phyloP scores from a whole-genome alignment of 2,329 filamentous ascomycete genomes.

The Curvularia eragrostidis region DNA sequence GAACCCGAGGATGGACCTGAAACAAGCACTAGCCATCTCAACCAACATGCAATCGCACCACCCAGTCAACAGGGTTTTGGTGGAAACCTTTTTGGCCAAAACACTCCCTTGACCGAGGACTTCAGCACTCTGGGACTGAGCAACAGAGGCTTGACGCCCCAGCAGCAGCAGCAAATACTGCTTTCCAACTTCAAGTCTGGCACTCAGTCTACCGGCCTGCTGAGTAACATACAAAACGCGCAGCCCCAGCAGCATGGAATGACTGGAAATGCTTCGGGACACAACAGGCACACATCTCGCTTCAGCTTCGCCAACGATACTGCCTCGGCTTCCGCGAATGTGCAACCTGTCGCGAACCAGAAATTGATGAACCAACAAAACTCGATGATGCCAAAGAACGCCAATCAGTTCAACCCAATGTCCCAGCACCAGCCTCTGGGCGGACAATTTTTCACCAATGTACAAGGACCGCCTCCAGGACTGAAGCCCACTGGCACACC shows the following conservation, averaged over 20 bases:
- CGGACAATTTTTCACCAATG: slow-evolving; percentile 79
- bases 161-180: slow-evolving; percentile 73
- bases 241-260: slow-evolving; percentile 56
- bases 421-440: slow-evolving; percentile 61
- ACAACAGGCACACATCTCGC: slow-evolving; percentile 82
- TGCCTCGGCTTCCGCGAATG: slow-evolving; percentile 64
- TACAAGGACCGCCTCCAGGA: slow-evolving; percentile 92
- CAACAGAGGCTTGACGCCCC: slow-evolving; percentile 77
- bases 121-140: slow-evolving; percentile 58
- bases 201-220: slow-evolving; percentile 61
- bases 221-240: slow-evolving; percentile 55
- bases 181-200: slow-evolving; percentile 66
- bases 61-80: slow-evolving; percentile 72
- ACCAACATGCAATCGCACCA: slow-evolving; percentile 73
- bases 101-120: slow-evolving; percentile 45
- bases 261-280: slow-evolving; percentile 67
- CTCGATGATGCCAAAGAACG: slow-evolving; percentile 75
- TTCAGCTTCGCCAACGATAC: slow-evolving; percentile 86
- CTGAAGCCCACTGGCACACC: slow-evolving; percentile 95
- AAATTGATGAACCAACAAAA: slow-evolving; percentile 84
- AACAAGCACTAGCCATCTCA: slow-evolving; percentile 63
- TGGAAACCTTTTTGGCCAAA: slow-evolving; percentile 46
- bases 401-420: slow-evolving; percentile 58
- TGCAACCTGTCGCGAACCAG: slow-evolving; percentile 80
- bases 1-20: slow-evolving; percentile 83